Conservation (phyloP, 2,329 filamentous ascomycete species). For the Amauroascus verrucosus region DNA sequence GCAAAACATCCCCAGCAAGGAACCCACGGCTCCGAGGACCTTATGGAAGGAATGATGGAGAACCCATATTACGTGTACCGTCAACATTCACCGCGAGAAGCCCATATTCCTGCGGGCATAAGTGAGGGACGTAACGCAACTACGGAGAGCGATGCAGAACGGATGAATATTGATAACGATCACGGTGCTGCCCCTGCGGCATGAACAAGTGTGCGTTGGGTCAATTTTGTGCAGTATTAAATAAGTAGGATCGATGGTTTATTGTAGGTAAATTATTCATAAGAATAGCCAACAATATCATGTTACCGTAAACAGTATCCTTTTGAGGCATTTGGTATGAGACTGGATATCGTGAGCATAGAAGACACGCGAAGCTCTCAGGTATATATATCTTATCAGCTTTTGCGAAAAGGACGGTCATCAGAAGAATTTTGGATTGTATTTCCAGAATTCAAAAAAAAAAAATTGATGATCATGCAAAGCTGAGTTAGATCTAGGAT, state of each 20-base stretch:
- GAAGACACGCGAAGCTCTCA: too few species aligned
- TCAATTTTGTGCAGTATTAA: neutral
- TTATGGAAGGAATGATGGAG: neutral
- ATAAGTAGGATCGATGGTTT: too few species aligned
- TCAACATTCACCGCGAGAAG: neutral
- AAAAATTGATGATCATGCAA: too few species aligned
- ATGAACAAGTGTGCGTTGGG: neutral
- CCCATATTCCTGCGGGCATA: neutral
- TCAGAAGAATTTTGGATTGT: too few species aligned
- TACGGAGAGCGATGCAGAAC: neutral
- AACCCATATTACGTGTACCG: neutral
- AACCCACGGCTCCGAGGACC: neutral
- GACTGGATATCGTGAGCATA: too few species aligned
- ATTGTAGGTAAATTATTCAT: neutral
- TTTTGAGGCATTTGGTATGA: too few species aligned
- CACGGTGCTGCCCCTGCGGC: neutral
- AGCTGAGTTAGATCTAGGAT: too few species aligned
- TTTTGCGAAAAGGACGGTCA: too few species aligned
- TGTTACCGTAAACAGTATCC: neutral
- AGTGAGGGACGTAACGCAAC: constrained; percentile 2
- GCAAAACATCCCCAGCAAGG: neutral
- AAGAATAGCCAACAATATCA: neutral
- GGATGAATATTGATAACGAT: constrained; percentile 4
- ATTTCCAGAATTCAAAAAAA: too few species aligned
- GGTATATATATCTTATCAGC: too few species aligned